These are phyloP conservation scores for Diplodia corticola DNA, from an alignment of 2,329 filamentous ascomycete genomes.

Conservation along the genomic window DNA sequence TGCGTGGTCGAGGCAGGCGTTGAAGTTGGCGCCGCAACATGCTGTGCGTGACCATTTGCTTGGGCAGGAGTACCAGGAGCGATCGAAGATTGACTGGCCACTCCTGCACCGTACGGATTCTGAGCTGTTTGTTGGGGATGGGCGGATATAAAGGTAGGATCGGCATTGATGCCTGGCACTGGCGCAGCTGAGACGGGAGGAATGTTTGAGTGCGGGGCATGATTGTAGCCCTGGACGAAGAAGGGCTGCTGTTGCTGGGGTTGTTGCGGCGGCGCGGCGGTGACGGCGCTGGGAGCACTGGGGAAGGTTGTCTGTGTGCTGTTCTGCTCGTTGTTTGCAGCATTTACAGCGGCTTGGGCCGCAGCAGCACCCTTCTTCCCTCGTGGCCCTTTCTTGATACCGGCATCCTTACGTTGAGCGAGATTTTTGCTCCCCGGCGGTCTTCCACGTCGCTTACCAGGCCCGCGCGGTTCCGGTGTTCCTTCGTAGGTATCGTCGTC, in stretches of 20 bases:
- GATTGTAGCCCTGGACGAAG: constrained; percentile 21
- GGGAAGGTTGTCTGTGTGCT: constrained; percentile 1
- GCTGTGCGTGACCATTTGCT: constrained; percentile 38
- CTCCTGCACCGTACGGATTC: constrained; percentile 24
- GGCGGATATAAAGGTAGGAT: constrained; percentile 26
- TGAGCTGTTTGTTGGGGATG: constrained; percentile 14
- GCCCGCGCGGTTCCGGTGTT: constrained; percentile 23
- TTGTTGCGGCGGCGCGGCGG: background rate
- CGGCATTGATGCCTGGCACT: constrained; percentile 27
- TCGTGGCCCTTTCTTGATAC: constrained; percentile 52
- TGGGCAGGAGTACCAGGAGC: constrained; percentile 28
- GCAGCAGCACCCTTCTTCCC: constrained; percentile 30
- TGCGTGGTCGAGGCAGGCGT: constrained; percentile 25
- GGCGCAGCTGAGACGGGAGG: constrained; percentile 17
- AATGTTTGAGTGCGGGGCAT: constrained; percentile 21
- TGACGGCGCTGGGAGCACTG: constrained; percentile 26
- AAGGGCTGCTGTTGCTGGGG: constrained; percentile 21
- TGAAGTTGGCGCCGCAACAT: constrained; percentile 29
- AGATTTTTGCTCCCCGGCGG: constrained; percentile 51
- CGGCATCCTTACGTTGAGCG: constrained; percentile 48
- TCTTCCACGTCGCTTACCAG: constrained; percentile 35
- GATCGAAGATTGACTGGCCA: constrained; percentile 26
- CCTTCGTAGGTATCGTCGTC: constrained; percentile 27
- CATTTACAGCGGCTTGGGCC: constrained; percentile 26
- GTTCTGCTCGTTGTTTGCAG: constrained; percentile 1